Conservation (phyloP, 2,329 filamentous ascomycete genomes). For the Botrytis porri region DNA sequence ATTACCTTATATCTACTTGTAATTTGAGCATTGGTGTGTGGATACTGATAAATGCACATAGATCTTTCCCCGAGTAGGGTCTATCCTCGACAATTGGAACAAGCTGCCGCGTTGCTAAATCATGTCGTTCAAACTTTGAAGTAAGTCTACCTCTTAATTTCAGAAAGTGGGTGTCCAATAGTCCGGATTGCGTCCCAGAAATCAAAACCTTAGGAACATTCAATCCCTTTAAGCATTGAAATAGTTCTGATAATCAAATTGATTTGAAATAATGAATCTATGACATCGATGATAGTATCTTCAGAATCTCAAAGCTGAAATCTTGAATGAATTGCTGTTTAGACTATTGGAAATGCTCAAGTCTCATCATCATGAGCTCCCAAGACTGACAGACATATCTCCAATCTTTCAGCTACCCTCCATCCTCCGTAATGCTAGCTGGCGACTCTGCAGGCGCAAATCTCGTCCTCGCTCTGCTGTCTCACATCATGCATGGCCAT, state of each 20-base stretch:
- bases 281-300: neutral
- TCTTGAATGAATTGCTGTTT: neutral
- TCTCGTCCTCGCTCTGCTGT: constrained; percentile 45
- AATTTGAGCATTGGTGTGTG: neutral
- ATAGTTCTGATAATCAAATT: neutral
- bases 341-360: neutral
- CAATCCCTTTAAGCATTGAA: neutral
- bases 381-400: constrained; percentile 54
- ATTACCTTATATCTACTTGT: neutral
- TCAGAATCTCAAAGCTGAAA: neutral
- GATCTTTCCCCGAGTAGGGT: constrained; percentile 45
- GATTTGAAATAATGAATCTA: neutral
- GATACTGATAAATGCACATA: constrained; percentile 11
- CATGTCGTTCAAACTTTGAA: constrained; percentile 41
- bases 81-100: constrained; percentile 49
- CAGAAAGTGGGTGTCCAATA: constrained; percentile 40
- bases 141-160: constrained; percentile 36
- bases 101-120: constrained; percentile 45
- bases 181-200: neutral
- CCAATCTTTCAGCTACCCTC: constrained; percentile 55
- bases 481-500: constrained; percentile 56
- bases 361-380: constrained; percentile 45
- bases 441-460: constrained; percentile 56
- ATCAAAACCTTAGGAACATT: neutral
- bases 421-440: constrained; percentile 42